These are phyloP conservation scores for Corchorus olitorius DNA, from an alignment of 345 rosid species.

Conservation along the genomic window DNA sequence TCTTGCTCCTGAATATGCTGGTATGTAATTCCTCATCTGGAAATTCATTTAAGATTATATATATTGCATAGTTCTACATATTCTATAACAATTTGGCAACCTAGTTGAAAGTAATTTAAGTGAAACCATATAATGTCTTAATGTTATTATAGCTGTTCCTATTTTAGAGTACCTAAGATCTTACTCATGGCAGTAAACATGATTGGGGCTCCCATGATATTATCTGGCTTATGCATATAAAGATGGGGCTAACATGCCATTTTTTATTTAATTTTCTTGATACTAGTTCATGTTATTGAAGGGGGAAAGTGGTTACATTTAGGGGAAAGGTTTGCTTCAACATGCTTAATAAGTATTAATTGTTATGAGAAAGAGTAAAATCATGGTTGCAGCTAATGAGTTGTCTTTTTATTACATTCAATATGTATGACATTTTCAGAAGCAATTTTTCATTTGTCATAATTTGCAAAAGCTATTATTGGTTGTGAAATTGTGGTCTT, in stretches of 20 bases:
- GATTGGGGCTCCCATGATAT: not conserved
- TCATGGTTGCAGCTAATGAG: not conserved
- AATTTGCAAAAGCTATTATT: not conserved
- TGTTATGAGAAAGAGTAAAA: not conserved
- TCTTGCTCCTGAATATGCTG: conserved; percentile 97
- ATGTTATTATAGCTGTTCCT: not conserved
- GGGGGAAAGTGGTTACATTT: not conserved
- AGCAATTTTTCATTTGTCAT: not conserved
- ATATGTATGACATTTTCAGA: not conserved
- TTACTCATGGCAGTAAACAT: not conserved
- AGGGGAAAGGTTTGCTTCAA: not conserved
- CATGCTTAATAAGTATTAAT: not conserved
- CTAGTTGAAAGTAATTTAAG: not conserved
- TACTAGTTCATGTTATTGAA: not conserved
- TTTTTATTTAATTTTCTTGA: conserved; percentile 8
- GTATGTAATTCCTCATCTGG: conserved; percentile 38
- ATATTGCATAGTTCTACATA: not conserved
- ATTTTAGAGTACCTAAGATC: not conserved
- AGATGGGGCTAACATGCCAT: not conserved
- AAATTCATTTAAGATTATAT: not conserved
- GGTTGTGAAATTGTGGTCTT: not conserved
- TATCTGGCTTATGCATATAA: not conserved
- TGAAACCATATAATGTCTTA: not conserved
- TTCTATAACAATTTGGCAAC: not conserved
- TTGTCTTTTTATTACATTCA: not conserved